Evolutionary conservation across 2,329 filamentous ascomycete species (phyloP).

Genomic region (Diaporthe citri): DNA sequence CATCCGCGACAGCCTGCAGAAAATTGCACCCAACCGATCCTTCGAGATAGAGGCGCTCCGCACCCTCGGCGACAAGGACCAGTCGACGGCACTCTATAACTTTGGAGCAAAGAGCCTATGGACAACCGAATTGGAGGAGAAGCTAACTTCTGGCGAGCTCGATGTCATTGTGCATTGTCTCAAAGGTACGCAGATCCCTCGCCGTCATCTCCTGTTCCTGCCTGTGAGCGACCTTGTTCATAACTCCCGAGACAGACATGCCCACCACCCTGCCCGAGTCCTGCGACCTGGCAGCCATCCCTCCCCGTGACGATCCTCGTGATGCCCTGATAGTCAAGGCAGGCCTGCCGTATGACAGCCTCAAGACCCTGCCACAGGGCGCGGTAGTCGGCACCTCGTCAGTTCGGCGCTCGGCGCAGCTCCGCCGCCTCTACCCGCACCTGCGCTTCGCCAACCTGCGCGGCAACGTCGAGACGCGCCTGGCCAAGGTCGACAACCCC

Average conservation of each 20-base stretch:
- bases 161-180: constrained; percentile 14
- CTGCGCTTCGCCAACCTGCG: constrained; percentile 9
- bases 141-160: not conserved
- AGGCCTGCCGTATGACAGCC: constrained; percentile 5
- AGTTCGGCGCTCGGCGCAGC: constrained; percentile 10
- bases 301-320: not conserved
- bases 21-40: constrained; percentile 1
- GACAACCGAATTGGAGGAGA: constrained; percentile 10
- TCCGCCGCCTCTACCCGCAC: not conserved
- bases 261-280: constrained; percentile 1
- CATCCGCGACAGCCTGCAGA: constrained; percentile 2
- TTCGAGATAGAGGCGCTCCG: constrained; percentile 18
- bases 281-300: constrained; percentile 7
- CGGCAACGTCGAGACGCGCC: constrained; percentile 14
- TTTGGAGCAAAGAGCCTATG: constrained; percentile 17
- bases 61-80: constrained; percentile 22
- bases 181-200: not conserved
- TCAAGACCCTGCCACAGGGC: not conserved
- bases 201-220: not conserved
- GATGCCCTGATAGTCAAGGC: constrained; percentile 21
- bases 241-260: not conserved
- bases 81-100: constrained; percentile 9
- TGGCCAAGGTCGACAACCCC: constrained; percentile 2
- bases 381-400: constrained; percentile 13
- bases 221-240: not conserved